These are phyloP conservation scores for Xylaria castorea DNA, from an alignment of 495 filamentous ascomycete genomes.

Conservation along the genomic window DNA sequence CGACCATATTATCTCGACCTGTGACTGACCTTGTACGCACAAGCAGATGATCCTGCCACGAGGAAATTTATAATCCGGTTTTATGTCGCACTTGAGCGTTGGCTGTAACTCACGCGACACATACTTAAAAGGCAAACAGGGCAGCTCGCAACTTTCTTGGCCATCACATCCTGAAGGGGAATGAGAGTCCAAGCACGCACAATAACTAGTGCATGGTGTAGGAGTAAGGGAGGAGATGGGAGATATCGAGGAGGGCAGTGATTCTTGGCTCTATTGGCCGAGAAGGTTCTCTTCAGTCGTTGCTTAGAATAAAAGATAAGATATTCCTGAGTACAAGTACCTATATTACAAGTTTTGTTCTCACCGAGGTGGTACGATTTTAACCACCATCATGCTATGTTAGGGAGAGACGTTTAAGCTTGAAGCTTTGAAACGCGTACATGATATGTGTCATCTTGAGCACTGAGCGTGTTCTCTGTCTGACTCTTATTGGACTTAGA, in stretches of 20 bases:
- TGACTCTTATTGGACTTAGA: not conserved
- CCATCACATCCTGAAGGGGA: not conserved
- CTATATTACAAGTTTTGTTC: not conserved
- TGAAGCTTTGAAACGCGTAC: not conserved
- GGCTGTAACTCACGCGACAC: not conserved
- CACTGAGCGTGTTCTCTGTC: not conserved
- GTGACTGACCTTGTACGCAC: slow-evolving; percentile 10
- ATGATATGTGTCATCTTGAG: not conserved
- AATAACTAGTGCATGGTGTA: not conserved
- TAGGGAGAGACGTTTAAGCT: not conserved
- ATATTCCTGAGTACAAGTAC: not conserved
- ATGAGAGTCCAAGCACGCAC: not conserved
- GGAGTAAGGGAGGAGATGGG: not conserved
- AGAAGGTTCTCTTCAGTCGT: not conserved
- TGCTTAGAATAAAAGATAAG: not conserved
- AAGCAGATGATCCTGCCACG: slow-evolving; percentile 6
- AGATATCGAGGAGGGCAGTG: not conserved
- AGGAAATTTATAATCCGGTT: not conserved
- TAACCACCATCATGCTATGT: not conserved
- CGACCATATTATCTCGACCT: not conserved
- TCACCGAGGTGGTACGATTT: not conserved
- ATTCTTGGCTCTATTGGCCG: not conserved
- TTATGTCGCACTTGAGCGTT: slow-evolving; percentile 13
- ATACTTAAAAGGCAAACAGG: not conserved
- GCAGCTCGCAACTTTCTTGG: not conserved